phyloP scores from a whole-genome alignment of 208 protist genomes.

The Acanthamoeba rhysodes region DNA sequence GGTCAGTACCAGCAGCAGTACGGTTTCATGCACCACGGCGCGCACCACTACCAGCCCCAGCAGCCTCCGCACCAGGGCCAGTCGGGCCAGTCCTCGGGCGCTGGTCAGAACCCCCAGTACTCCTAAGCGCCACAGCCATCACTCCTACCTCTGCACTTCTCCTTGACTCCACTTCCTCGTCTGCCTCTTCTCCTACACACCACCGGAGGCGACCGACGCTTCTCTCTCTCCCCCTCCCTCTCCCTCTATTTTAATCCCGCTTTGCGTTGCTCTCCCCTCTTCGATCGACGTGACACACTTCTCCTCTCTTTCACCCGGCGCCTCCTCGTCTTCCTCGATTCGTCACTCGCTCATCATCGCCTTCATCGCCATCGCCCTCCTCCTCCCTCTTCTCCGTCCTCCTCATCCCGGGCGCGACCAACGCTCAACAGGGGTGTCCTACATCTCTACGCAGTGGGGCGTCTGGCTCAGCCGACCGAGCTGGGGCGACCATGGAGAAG shows the following conservation, averaged over 20 bases:
- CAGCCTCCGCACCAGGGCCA: conserved; percentile 27
- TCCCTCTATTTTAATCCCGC: no score
- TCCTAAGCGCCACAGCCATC: not conserved
- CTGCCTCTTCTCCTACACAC: no score
- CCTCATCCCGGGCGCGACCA: no score
- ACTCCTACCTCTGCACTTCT: not conserved
- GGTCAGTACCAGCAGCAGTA: conserved; percentile 59
- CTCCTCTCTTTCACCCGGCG: no score
- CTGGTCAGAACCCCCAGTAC: conserved; percentile 26
- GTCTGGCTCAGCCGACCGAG: not conserved
- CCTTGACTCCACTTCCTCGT: no score
- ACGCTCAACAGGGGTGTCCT: not conserved
- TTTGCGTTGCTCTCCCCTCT: no score
- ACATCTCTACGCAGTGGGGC: not conserved
- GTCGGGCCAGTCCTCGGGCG: not conserved
- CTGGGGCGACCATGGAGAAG: no score
- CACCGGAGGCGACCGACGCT: no score
- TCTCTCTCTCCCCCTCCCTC: no score
- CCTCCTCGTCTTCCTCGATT: no score
- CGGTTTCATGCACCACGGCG: conserved; percentile 47
- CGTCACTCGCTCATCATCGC: no score
- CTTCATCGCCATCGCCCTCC: not conserved
- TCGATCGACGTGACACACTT: no score
- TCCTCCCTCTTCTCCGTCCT: not conserved
- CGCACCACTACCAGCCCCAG: conserved; percentile 8